Percentiles rank a stretch among this genome's conserved stretches.
These are phyloP conservation scores for Alternaria postmessia DNA, from an alignment of 2,329 filamentous ascomycete genomes.

Conservation along the genomic window DNA sequence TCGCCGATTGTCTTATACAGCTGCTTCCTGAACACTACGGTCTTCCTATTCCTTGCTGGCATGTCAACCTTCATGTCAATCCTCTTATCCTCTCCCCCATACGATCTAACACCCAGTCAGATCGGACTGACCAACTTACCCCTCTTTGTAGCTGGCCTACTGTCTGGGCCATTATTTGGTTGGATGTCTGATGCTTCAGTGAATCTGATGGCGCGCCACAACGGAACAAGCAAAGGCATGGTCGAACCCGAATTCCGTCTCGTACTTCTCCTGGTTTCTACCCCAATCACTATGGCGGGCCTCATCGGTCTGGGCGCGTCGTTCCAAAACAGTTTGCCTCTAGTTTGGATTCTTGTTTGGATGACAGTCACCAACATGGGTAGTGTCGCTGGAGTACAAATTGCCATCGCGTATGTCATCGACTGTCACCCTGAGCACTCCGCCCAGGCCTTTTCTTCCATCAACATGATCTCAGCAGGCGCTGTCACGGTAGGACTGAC, in stretches of 20 bases:
- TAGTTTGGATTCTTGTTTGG: constrained; percentile 22
- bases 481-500: constrained; percentile 1
- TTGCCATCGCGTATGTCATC: constrained; percentile 21
- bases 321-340: constrained; percentile 10
- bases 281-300: constrained; percentile 17
- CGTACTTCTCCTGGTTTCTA: constrained; percentile 17
- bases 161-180: constrained; percentile 18
- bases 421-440: constrained; percentile 24
- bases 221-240: constrained; percentile 19
- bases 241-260: constrained; percentile 25
- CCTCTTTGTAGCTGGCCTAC: constrained; percentile 15
- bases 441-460: constrained; percentile 18
- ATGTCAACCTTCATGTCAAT: constrained; percentile 22
- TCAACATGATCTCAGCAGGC: constrained; percentile 17
- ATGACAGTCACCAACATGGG: constrained; percentile 17
- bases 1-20: constrained; percentile 22
- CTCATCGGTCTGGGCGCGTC: constrained; percentile 16
- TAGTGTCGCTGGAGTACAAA: constrained; percentile 11
- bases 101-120: constrained; percentile 17
- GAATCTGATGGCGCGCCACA: constrained; percentile 16
- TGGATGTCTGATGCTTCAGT: constrained; percentile 23
- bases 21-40: constrained; percentile 19
- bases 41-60: constrained; percentile 21
- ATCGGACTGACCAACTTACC: constrained; percentile 25
- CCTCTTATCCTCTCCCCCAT: constrained; percentile 19